A percentile compares a stretch with the other conserved stretches of the same genome.
phyloP scores from a whole-genome alignment of 2,329 filamentous ascomycete species.

The Fragosphaeria purpurea region DNA sequence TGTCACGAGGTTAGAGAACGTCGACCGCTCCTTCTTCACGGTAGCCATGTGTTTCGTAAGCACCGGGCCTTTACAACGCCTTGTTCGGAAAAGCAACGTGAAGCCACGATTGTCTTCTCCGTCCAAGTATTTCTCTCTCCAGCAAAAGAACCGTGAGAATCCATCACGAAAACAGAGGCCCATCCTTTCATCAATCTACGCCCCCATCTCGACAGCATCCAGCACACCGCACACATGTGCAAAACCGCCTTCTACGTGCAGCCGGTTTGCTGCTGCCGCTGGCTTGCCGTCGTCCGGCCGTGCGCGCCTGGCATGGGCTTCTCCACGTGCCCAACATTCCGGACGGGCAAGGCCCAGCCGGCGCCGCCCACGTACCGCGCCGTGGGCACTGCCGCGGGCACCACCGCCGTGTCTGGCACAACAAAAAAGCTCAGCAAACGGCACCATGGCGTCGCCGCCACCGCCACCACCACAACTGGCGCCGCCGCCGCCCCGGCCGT shows the following conservation, averaged over 20 bases:
- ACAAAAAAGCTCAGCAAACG: neutral
- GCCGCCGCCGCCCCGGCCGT: neutral
- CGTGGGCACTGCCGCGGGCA: constrained; percentile 32
- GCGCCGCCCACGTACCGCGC: constrained; percentile 29
- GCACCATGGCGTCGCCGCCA: no score
- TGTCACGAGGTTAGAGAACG: no score
- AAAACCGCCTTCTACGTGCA: constrained; percentile 36
- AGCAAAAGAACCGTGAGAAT: no score
- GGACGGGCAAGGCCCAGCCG: constrained; percentile 27
- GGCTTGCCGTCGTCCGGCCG: constrained; percentile 36
- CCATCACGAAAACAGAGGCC: no score
- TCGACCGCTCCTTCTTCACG: neutral
- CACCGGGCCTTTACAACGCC: no score
- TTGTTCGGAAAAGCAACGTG: no score
- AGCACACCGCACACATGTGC: constrained; percentile 31
- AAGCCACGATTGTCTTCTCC: no score
- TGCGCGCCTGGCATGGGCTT: constrained; percentile 43
- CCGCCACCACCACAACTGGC: no score
- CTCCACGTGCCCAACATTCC: constrained; percentile 34
- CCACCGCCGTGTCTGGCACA: constrained; percentile 23
- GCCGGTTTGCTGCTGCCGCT: constrained; percentile 40
- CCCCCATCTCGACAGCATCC: no score
- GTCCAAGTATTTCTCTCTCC: no score
- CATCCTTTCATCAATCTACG: no score
- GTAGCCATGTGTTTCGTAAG: no score